Conservation (phyloP, 805 yeast species). For the Hanseniaspora meyeri region DNA sequence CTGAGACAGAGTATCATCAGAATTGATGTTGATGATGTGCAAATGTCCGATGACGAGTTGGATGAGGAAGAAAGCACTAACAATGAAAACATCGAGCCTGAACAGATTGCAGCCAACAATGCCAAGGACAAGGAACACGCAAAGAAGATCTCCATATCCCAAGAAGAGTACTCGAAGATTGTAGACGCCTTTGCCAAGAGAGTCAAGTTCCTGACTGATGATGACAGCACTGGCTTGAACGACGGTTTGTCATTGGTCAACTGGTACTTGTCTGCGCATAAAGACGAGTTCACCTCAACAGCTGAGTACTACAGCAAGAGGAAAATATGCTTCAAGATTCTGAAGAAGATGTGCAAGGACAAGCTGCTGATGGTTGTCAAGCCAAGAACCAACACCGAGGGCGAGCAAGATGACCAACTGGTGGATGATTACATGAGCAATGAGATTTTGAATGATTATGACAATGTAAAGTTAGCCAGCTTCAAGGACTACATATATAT, state of each 20-base stretch:
- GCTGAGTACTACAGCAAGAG: constrained; percentile 60
- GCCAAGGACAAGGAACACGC: constrained; percentile 1
- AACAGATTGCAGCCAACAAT: constrained; percentile 12
- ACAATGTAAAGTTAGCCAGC: constrained; percentile 20
- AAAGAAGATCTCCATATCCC: constrained; percentile 48
- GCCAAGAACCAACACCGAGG: constrained; percentile 30
- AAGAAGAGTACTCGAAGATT: constrained; percentile 76
- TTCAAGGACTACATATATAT: constrained; percentile 35
- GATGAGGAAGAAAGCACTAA: constrained; percentile 20
- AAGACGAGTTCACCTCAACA: constrained; percentile 56
- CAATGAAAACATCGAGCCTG: constrained; percentile 30
- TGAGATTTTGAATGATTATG: constrained; percentile 22
- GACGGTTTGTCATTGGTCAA: constrained; percentile 52
- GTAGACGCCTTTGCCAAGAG: constrained; percentile 65
- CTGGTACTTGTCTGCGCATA: constrained; percentile 67
- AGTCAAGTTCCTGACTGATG: constrained; percentile 45
- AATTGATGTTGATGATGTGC: constrained; percentile 87
- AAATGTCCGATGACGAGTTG: constrained; percentile 55
- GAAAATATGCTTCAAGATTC: constrained; percentile 61
- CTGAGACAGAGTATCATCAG: constrained; percentile 83
- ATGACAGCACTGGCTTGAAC: constrained; percentile 43
- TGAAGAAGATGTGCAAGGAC: constrained; percentile 73
- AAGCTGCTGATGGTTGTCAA: constrained; percentile 50
- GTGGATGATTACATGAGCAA: constrained; percentile 25
- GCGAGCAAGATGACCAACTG: constrained; percentile 35